Evolutionary conservation across 331 rosid species (phyloP).

Genomic region (Arachis monticola): DNA sequence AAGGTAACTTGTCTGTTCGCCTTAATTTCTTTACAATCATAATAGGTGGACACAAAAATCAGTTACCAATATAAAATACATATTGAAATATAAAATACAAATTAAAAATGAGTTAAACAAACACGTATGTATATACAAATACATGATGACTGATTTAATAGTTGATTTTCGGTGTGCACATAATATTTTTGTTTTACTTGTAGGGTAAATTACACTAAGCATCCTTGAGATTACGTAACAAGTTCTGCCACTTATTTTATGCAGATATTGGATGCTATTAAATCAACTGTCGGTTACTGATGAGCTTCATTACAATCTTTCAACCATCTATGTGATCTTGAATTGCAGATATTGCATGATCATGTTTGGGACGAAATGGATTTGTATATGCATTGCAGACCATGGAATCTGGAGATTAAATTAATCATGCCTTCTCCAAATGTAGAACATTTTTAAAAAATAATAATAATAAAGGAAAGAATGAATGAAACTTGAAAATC

Average conservation of each 20-base stretch:
- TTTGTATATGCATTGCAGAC: background rate
- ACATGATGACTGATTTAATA: too few species aligned
- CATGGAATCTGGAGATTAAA: background rate
- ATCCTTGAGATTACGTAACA: background rate
- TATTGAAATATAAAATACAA: too few species aligned
- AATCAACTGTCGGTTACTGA: conserved; percentile 79
- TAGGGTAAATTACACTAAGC: too few species aligned
- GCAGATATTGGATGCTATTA: conserved; percentile 96
- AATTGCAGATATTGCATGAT: conserved; percentile 17
- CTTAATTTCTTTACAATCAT: too few species aligned
- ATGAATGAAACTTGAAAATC: conserved; percentile 3
- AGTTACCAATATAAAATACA: too few species aligned
- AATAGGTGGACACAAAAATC: too few species aligned
- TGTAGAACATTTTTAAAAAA: background rate
- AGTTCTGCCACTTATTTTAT: conserved; percentile 29
- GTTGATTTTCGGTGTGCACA: too few species aligned
- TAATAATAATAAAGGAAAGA: background rate
- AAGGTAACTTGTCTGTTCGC: conserved; percentile 54
- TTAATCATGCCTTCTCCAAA: background rate
- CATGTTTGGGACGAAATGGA: conserved; percentile 4
- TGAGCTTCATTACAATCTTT: background rate
- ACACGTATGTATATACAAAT: too few species aligned
- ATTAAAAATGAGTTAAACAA: too few species aligned
- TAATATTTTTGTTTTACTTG: too few species aligned
- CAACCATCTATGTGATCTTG: conserved; percentile 1